phyloP scores from a whole-genome alignment of 2,329 filamentous ascomycete species.

The Dendrostoma leiphaemia region DNA sequence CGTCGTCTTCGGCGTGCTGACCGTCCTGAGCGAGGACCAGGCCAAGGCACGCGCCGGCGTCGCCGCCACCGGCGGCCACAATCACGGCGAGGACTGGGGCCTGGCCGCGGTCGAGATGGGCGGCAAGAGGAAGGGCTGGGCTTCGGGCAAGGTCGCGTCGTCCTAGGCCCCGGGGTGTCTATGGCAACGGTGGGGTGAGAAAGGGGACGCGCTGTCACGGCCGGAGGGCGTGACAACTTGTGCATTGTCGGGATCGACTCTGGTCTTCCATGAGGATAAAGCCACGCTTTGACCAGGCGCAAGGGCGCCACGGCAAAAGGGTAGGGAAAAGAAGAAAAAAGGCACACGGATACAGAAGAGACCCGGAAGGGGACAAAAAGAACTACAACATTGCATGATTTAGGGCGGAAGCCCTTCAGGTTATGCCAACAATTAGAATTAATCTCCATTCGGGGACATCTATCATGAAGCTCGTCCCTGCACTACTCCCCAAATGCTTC shows the following conservation, averaged over 20 bases:
- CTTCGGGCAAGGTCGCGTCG: slow-evolving; percentile 61
- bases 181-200: background rate
- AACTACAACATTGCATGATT: background rate
- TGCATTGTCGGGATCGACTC: background rate
- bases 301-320: background rate
- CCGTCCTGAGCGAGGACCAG: slow-evolving; percentile 84
- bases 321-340: background rate
- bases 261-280: background rate
- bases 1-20: slow-evolving; percentile 89
- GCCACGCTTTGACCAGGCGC: background rate
- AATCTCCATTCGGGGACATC: slow-evolving; percentile 15
- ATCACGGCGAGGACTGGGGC: slow-evolving; percentile 97
- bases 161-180: background rate
- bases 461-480: slow-evolving; percentile 18
- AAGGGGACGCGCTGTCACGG: background rate
- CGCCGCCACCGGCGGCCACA: slow-evolving; percentile 66
- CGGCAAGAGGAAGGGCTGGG: slow-evolving; percentile 82
- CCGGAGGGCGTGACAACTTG: background rate
- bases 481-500: slow-evolving; percentile 5
- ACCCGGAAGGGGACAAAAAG: background rate
- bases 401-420: background rate
- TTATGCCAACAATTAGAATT: slow-evolving; percentile 18
- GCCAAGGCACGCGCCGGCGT: slow-evolving; percentile 82
- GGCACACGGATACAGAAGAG: background rate
- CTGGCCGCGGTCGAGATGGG: slow-evolving; percentile 91